phyloP scores from a whole-genome alignment of 306 rosid genomes.

The Prunus davidiana region DNA sequence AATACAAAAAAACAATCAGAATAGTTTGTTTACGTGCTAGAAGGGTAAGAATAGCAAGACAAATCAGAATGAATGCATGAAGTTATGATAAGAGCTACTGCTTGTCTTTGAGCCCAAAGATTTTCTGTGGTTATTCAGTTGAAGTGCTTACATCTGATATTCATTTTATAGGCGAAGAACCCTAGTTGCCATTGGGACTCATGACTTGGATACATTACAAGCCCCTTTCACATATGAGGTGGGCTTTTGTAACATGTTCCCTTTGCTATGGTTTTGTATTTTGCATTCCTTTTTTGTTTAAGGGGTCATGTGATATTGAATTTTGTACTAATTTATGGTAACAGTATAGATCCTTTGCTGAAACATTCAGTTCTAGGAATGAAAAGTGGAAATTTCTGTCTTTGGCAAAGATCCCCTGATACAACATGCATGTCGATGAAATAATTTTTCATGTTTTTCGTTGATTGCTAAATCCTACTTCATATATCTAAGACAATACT shows the following conservation, averaged over 20 bases:
- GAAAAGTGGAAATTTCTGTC: not conserved
- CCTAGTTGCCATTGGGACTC: constrained; percentile 96
- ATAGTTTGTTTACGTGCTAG: not conserved
- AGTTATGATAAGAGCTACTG: not conserved
- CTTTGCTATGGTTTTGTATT: constrained; percentile 6
- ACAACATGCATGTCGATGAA: not conserved
- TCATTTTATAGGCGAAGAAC: constrained; percentile 68
- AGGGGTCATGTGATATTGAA: not conserved
- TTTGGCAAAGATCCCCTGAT: not conserved
- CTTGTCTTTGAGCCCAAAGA: not conserved
- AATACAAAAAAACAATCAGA: not conserved
- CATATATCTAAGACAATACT: not conserved
- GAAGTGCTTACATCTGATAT: constrained; percentile 5
- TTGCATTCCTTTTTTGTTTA: constrained; percentile 6
- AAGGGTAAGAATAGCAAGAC: not conserved
- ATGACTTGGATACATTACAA: constrained; percentile 80
- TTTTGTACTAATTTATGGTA: not conserved
- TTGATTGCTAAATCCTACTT: not conserved
- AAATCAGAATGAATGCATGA: not conserved
- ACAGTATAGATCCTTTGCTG: not conserved
- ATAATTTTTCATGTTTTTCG: not conserved
- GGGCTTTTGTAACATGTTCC: constrained; percentile 14
- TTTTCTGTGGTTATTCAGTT: constrained; percentile 8
- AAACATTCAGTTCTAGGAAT: not conserved
- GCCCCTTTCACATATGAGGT: constrained; percentile 96